These are phyloP conservation scores for Colletotrichum scovillei DNA, from an alignment of 2,329 filamentous ascomycete genomes.

Conservation along the genomic window DNA sequence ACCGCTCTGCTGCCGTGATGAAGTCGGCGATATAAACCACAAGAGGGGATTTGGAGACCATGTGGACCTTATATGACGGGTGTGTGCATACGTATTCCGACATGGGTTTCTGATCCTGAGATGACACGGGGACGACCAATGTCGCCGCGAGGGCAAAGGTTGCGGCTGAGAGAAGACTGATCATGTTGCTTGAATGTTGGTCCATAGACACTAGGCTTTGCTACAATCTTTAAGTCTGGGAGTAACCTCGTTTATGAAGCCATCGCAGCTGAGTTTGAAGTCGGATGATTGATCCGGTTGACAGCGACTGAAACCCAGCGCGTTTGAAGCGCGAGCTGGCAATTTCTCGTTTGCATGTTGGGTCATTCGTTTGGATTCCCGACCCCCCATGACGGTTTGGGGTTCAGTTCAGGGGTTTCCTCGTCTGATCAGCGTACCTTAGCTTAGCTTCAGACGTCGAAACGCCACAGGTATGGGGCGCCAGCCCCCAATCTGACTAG, in stretches of 20 bases:
- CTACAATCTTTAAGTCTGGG: not conserved
- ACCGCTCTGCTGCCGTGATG: constrained; percentile 53
- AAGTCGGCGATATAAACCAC: constrained; percentile 63
- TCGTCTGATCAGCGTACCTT: constrained; percentile 22
- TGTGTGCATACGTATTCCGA: constrained; percentile 40
- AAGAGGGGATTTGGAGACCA: constrained; percentile 60
- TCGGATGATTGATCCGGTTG: not conserved
- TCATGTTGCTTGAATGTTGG: not conserved
- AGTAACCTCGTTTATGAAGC: not conserved
- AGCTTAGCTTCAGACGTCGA: not conserved
- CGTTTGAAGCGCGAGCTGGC: constrained; percentile 8
- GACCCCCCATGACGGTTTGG: not conserved
- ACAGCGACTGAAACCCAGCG: constrained; percentile 18
- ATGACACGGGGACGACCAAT: not conserved
- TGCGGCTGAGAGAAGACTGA: not conserved
- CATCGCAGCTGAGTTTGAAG: not conserved
- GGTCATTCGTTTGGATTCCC: not conserved
- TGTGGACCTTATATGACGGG: constrained; percentile 53
- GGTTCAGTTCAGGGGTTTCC: constrained; percentile 19
- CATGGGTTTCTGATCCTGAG: constrained; percentile 11
- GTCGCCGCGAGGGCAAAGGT: not conserved
- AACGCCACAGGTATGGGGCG: not conserved
- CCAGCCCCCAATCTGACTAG: not conserved
- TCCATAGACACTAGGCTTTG: not conserved
- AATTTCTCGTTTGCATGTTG: not conserved